Evolutionary conservation across 2,329 filamentous ascomycete species (phyloP), one percentile per base, ranked within the genome.

Genomic region (Fusarium secorum): DNA sequence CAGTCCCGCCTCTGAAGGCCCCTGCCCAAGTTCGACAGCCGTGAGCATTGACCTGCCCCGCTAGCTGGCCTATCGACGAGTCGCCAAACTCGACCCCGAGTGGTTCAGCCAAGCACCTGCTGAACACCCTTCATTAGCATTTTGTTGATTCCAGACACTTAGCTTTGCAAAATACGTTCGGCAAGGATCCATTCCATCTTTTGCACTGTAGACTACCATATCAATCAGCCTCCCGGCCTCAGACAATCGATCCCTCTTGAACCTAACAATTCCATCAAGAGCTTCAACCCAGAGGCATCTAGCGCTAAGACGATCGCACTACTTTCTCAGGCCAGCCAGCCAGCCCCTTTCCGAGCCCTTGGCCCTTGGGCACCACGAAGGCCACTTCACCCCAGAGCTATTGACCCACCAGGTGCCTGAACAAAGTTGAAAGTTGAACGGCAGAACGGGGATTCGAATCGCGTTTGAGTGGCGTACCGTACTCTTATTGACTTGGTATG

Each of bases 31-130:
- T 72, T 70, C 69, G 58, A 75, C 72, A 68, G 71, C 66, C 62
- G 73, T 72, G 72, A 69, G 59, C 69, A 74, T 70, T 73, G 60
- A 51, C 62, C 59, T 73, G 74, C 74, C 74, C 74, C 74, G 74
- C 74, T 74, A 63, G 67, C 66, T 68, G 71, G 71, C 63, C 41
- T 58, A 56, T 60, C 48, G 61, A 64, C 73, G 64, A 71, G 68
- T 73, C 58, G 59, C 63, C 52, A 55, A 54, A 68, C 54, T 64
- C 63, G 39, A 71, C 73, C 68, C 63, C 68, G 45, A 69, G 49
- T 66, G 57, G 64, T 68, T 54, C 35, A 64, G 53, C 57, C 60
- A 61, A 45, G 61, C 71, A 68, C 71, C 72, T 64, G 64, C 63
- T 68, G 66, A 67, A 54, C 42, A 54, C 55, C 60, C 45, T 62